Evolutionary conservation across 73 alveolate genomes (phyloP).

Genomic region (Diophrys sp.): DNA sequence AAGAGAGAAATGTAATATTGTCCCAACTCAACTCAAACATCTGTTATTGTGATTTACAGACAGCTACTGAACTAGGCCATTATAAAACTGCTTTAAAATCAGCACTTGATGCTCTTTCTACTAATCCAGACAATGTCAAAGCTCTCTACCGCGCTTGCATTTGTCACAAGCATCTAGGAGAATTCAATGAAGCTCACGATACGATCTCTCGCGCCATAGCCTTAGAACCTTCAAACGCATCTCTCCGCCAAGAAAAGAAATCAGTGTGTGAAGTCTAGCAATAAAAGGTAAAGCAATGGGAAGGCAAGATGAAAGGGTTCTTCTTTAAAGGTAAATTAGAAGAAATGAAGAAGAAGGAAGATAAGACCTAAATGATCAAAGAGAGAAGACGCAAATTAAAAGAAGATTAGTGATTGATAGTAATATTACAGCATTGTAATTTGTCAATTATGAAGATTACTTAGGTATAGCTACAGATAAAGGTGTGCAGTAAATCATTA

Average conservation of each 20-base stretch:
- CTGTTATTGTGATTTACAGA: neutral
- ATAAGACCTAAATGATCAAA: neutral
- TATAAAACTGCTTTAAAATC: neutral
- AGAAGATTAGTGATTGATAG: too few species aligned
- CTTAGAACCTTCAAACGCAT: neutral
- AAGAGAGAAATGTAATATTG: neutral
- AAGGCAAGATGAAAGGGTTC: neutral
- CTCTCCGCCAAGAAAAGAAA: neutral
- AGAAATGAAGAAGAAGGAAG: neutral
- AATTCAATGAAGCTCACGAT: neutral
- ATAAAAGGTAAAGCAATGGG: neutral
- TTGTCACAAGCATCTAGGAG: neutral
- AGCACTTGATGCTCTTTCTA: neutral
- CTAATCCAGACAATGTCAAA: neutral
- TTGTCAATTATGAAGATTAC: constrained; percentile 90
- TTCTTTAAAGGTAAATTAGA: neutral
- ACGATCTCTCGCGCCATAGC: neutral
- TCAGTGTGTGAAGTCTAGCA: neutral
- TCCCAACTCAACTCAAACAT: neutral
- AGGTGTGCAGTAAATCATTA: constrained; percentile 80
- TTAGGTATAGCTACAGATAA: constrained; percentile 76
- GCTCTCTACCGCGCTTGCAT: neutral
- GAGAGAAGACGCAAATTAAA: neutral
- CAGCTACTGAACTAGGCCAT: neutral
- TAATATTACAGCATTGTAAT: constrained; percentile 58